Conservation (phyloP, 2,329 filamentous ascomycete genomes). For the Paracorniculantispora psalliotae region DNA sequence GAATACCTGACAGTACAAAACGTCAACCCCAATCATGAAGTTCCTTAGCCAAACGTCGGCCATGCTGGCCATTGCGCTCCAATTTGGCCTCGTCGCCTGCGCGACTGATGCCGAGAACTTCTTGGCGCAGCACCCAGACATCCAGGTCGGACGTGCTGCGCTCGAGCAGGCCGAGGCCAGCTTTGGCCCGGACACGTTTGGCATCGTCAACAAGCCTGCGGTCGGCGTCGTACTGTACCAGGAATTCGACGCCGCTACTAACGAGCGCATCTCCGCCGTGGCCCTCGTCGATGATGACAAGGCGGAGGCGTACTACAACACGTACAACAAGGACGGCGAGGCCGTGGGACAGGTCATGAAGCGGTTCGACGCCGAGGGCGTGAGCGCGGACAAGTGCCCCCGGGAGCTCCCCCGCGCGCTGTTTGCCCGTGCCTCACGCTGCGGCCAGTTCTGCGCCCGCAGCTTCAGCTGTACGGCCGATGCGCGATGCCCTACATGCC, state of each 20-base stretch:
- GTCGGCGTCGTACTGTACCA: background rate
- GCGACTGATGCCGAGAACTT: background rate
- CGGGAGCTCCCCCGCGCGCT: background rate
- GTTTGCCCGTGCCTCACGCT: constrained; percentile 12
- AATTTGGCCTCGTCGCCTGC: background rate
- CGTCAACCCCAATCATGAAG: background rate
- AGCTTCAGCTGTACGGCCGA: constrained; percentile 11
- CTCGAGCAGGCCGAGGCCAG: background rate
- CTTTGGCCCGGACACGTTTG: background rate
- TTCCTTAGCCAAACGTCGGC: background rate
- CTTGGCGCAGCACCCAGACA: background rate
- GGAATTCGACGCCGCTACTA: background rate
- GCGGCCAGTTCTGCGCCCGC: constrained; percentile 15
- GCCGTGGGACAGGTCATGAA: background rate
- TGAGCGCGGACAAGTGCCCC: background rate
- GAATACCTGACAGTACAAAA: background rate
- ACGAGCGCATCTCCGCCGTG: background rate
- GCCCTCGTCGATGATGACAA: background rate
- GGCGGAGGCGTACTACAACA: background rate
- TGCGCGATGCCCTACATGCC: constrained; percentile 9
- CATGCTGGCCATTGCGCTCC: background rate
- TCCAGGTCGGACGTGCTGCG: background rate
- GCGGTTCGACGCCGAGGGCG: background rate
- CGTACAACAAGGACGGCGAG: background rate
- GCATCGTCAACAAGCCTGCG: constrained; percentile 1